Percentiles rank a stretch among this genome's conserved stretches.
phyloP scores from a whole-genome alignment of 352 stramenopile genomes.

The Pythium utonaiense region DNA sequence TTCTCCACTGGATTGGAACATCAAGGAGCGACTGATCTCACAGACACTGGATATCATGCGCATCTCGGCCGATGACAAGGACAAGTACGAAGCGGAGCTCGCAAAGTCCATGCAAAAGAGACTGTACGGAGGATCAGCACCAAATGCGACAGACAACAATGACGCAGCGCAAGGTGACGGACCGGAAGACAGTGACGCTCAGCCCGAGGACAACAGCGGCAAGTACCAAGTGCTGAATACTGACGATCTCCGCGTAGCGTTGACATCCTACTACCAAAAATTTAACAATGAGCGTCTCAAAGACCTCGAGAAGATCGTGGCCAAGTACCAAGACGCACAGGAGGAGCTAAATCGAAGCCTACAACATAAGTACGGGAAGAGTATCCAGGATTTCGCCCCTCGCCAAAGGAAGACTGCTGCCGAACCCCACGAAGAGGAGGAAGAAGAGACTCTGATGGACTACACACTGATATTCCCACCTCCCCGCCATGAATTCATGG shows the following conservation, averaged over 20 bases:
- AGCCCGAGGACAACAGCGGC: constrained; percentile 8
- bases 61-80: constrained; percentile 74
- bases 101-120: constrained; percentile 53
- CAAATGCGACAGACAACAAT: constrained; percentile 18
- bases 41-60: constrained; percentile 90
- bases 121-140: constrained; percentile 44
- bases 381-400: constrained; percentile 42
- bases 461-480: constrained; percentile 68
- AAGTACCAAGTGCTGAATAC: constrained; percentile 23
- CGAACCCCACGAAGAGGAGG: constrained; percentile 4
- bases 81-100: constrained; percentile 66
- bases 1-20: constrained; percentile 91
- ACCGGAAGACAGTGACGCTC: constrained; percentile 10
- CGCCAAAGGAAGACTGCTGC: background rate
- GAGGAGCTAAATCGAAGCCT: constrained; percentile 63
- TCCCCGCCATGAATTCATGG: constrained; percentile 28
- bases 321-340: constrained; percentile 64
- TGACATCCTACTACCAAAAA: constrained; percentile 50
- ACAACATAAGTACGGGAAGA: constrained; percentile 60
- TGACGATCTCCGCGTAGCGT: constrained; percentile 36
- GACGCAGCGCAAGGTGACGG: constrained; percentile 20
- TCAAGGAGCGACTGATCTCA: constrained; percentile 94
- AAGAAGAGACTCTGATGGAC: constrained; percentile 60
- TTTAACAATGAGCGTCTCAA: constrained; percentile 53
- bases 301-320: constrained; percentile 72